Percentiles rank a stretch among this genome's conserved stretches.
Evolutionary conservation across 2,329 filamentous ascomycete species (phyloP).

Genomic region (Dendryphion nanum): DNA sequence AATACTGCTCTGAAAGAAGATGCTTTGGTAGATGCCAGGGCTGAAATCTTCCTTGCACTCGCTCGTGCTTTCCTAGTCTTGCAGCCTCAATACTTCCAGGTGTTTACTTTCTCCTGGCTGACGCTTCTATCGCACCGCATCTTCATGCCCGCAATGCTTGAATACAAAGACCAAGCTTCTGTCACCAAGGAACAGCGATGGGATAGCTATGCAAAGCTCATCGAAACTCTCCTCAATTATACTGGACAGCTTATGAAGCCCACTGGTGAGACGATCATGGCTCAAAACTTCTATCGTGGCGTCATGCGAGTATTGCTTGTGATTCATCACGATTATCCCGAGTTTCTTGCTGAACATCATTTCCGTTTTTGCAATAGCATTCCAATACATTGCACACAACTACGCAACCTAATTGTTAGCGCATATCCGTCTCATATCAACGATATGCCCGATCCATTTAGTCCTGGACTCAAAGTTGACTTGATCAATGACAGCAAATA

Average conservation of each 20-base stretch:
- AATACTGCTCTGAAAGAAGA: constrained; percentile 54
- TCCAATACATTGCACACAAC: constrained; percentile 78
- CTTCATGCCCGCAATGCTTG: constrained; percentile 76
- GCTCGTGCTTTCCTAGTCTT: constrained; percentile 70
- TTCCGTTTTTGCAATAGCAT: constrained; percentile 78
- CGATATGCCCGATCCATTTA: constrained; percentile 72
- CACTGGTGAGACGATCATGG: constrained; percentile 64
- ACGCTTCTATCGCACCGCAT: constrained; percentile 78
- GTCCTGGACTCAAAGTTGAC: constrained; percentile 72
- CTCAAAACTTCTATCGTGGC: constrained; percentile 82
- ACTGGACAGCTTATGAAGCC: constrained; percentile 78
- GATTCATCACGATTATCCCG: constrained; percentile 90
- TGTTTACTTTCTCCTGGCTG: constrained; percentile 84
- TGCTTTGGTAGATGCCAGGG: constrained; percentile 53
- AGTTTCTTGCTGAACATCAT: constrained; percentile 87
- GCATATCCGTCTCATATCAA: constrained; percentile 69
- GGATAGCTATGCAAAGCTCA: constrained; percentile 69
- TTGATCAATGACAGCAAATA: constrained; percentile 71
- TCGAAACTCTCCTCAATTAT: constrained; percentile 70
- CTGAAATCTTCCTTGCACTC: constrained; percentile 70
- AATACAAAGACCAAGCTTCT: constrained; percentile 60
- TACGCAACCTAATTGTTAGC: constrained; percentile 84
- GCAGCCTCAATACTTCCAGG: constrained; percentile 73
- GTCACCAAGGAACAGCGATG: constrained; percentile 58
- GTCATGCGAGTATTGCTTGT: constrained; percentile 79